These are phyloP conservation scores for Trametes versicolor DNA, from an alignment of 1,284 basidiomycete species.

Conservation along the genomic window DNA sequence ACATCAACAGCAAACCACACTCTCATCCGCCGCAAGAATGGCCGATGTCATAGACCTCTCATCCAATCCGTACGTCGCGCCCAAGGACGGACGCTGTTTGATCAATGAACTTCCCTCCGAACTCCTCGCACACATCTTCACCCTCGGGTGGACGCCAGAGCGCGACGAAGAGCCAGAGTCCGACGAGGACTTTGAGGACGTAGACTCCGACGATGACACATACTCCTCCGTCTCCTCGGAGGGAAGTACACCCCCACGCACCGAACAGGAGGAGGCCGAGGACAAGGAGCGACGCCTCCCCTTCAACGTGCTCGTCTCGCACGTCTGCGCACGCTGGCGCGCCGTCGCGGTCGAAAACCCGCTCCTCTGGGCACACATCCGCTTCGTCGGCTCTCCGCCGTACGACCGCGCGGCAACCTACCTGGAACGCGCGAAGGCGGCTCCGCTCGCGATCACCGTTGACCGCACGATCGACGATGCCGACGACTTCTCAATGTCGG, in stretches of 20 bases:
- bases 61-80: conserved; percentile 52
- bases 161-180: conserved; percentile 34
- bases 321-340: conserved; percentile 52
- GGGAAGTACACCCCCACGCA: conserved; percentile 34
- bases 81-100: conserved; percentile 54
- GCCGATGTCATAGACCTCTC: conserved; percentile 21
- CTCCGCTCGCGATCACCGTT: conserved; percentile 48
- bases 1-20: not conserved
- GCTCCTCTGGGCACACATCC: conserved; percentile 50
- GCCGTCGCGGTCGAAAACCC: conserved; percentile 45
- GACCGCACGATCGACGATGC: conserved; percentile 44
- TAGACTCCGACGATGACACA: conserved; percentile 40
- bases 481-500: conserved; percentile 44
- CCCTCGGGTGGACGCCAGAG: conserved; percentile 54
- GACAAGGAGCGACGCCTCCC: conserved; percentile 33
- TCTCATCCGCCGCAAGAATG: conserved; percentile 8
- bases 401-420: conserved; percentile 56
- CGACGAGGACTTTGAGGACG: conserved; percentile 42
- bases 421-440: conserved; percentile 50
- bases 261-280: conserved; percentile 36
- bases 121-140: conserved; percentile 66
- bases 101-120: conserved; percentile 67
- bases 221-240: conserved; percentile 34
- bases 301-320: conserved; percentile 56
- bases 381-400: conserved; percentile 58